Evolutionary conservation across 1,139 yeast species (phyloP).

Genomic region (Suhomyces anneliseae): DNA sequence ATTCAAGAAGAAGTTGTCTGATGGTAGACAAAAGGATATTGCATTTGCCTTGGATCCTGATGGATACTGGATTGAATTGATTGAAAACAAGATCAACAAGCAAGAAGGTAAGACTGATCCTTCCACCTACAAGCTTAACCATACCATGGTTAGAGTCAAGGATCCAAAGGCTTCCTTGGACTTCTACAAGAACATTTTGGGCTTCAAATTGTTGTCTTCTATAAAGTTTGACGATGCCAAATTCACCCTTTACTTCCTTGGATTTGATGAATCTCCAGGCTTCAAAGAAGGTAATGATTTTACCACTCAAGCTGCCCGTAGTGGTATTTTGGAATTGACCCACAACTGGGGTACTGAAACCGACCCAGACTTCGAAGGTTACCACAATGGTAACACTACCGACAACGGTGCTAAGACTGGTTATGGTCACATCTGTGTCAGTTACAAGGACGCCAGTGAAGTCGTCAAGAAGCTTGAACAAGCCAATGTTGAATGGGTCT

Average conservation of each 20-base stretch:
- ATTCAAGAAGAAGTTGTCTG: constrained; percentile 79
- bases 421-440: constrained; percentile 80
- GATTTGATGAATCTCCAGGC: constrained; percentile 52
- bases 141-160: constrained; percentile 88
- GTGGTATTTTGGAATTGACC: constrained; percentile 82
- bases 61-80: constrained; percentile 94
- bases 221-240: constrained; percentile 63
- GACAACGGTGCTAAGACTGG: constrained; percentile 67
- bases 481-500: constrained; percentile 37
- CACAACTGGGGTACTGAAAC: constrained; percentile 94
- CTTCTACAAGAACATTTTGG: constrained; percentile 76
- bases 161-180: constrained; percentile 75
- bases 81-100: constrained; percentile 56
- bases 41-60: constrained; percentile 96
- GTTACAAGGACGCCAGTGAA: constrained; percentile 63
- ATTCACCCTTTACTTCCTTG: constrained; percentile 84
- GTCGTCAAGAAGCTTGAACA: constrained; percentile 54
- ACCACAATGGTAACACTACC: constrained; percentile 76
- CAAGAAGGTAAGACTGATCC: constrained; percentile 38
- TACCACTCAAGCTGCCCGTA: constrained; percentile 42
- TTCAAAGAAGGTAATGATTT: constrained; percentile 35
- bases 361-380: constrained; percentile 65
- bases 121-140: constrained; percentile 68
- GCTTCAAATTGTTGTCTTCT: constrained; percentile 68
- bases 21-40: constrained; percentile 89